Conservation (phyloP, 495 filamentous ascomycete genomes). For the Beverwykella pulmonaria region DNA sequence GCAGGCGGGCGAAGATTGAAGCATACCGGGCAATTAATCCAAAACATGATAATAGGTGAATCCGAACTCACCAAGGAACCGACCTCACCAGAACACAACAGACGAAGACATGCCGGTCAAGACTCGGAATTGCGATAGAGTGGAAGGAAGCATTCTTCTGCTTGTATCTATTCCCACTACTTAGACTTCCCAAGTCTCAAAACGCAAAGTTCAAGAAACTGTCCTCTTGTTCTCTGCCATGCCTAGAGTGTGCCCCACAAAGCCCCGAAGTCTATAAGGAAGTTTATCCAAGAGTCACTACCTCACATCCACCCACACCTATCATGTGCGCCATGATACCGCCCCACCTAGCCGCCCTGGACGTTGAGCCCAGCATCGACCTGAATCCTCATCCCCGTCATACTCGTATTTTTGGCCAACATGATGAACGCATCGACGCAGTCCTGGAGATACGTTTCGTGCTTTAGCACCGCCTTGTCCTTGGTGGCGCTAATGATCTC, state of each 20-base stretch:
- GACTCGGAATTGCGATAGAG: too few species aligned
- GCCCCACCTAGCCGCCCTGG: slow-evolving; percentile 7
- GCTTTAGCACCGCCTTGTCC: slow-evolving; percentile 43
- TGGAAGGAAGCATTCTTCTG: neutral
- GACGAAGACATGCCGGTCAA: too few species aligned
- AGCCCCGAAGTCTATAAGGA: too few species aligned
- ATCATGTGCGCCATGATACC: neutral
- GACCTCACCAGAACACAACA: neutral
- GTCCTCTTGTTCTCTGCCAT: too few species aligned
- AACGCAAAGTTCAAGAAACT: too few species aligned
- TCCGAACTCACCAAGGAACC: too few species aligned
- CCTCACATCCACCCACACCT: neutral
- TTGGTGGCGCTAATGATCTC: slow-evolving; percentile 39
- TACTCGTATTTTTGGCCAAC: slow-evolving; percentile 48
- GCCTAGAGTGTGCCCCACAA: too few species aligned
- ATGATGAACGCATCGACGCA: slow-evolving; percentile 47
- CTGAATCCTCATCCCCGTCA: slow-evolving; percentile 47
- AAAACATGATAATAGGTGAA: neutral
- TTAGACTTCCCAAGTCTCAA: too few species aligned
- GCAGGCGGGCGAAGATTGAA: slow-evolving; percentile 49
- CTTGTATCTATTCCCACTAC: neutral
- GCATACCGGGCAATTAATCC: neutral
- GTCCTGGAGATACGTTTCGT: slow-evolving; percentile 47
- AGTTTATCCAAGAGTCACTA: neutral
- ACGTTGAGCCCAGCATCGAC: slow-evolving; percentile 40